Percentiles rank a stretch among this genome's conserved stretches.
Conservation (phyloP, 1,284 basidiomycete genomes). For the Trichosporon faecale region DNA sequence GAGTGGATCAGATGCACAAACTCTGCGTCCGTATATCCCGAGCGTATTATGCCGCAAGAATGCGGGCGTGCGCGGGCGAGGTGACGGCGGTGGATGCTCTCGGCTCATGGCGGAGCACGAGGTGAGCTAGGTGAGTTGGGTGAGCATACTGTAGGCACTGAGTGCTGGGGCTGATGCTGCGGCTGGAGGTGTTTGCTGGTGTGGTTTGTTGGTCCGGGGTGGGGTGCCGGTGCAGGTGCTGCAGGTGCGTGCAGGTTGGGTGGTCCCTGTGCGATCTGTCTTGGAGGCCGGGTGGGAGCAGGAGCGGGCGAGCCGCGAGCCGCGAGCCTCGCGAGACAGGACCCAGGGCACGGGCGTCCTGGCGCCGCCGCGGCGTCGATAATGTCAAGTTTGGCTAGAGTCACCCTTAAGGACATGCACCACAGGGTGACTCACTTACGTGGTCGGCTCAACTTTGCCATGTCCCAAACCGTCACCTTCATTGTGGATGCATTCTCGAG, state of each 20-base stretch:
- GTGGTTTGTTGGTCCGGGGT: background rate
- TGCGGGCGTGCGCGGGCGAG: background rate
- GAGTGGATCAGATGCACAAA: background rate
- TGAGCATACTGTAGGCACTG: too few relatives aligned
- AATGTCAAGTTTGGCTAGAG: conserved; percentile 3
- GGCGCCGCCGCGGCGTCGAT: background rate
- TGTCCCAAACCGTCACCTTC: background rate
- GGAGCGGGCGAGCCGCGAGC: background rate
- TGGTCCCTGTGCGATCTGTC: conserved; percentile 1
- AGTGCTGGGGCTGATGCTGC: background rate
- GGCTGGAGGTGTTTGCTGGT: background rate
- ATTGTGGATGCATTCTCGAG: background rate
- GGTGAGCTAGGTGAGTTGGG: background rate
- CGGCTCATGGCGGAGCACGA: too few relatives aligned
- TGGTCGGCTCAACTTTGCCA: conserved; percentile 3
- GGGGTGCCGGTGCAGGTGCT: background rate
- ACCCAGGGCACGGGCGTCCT: background rate
- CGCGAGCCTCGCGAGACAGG: background rate
- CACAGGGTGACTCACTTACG: conserved; percentile 3
- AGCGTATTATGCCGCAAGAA: too few relatives aligned
- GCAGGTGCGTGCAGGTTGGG: background rate
- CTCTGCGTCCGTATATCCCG: conserved; percentile 3
- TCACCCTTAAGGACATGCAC: background rate
- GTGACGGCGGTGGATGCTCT: background rate
- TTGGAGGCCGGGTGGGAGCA: background rate